These are phyloP conservation scores for Ascochyta fabae DNA, from an alignment of 2,329 filamentous ascomycete species.

Conservation along the genomic window DNA sequence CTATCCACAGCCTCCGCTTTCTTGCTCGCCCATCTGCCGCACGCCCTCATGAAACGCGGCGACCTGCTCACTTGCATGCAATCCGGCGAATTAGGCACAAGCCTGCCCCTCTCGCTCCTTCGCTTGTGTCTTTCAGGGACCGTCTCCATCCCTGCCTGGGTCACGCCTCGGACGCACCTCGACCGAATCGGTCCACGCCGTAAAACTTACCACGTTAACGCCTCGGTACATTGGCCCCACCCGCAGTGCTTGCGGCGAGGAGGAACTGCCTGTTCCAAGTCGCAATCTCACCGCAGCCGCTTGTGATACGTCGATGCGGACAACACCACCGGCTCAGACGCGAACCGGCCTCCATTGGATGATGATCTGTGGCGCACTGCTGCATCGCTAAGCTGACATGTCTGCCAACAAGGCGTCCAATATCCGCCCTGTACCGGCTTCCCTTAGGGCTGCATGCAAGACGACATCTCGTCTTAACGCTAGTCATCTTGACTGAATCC, in stretches of 20 bases:
- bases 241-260: constrained; percentile 5
- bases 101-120: constrained; percentile 6
- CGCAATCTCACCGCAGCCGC: constrained; percentile 5
- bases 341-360: background rate
- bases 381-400: too few relatives aligned
- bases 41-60: constrained; percentile 15
- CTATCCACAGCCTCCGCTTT: background rate
- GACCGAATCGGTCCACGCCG: constrained; percentile 3
- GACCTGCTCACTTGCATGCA: background rate
- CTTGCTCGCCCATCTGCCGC: constrained; percentile 15
- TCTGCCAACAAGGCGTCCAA: background rate
- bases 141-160: constrained; percentile 5
- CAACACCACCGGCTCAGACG: background rate
- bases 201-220: background rate
- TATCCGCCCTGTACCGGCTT: constrained; percentile 4
- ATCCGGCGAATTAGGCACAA: constrained; percentile 2
- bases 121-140: constrained; percentile 7
- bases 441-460: constrained; percentile 1
- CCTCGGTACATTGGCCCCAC: constrained; percentile 13
- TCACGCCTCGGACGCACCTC: constrained; percentile 3
- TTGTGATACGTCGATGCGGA: constrained; percentile 9
- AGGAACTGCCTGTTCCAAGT: constrained; percentile 6
- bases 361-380: background rate
- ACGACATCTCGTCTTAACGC: constrained; percentile 2
- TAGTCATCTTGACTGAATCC: constrained; percentile 1